These are phyloP conservation scores for Erodium moschatum DNA, from an alignment of 441 rosid genomes.

Conservation along the genomic window DNA sequence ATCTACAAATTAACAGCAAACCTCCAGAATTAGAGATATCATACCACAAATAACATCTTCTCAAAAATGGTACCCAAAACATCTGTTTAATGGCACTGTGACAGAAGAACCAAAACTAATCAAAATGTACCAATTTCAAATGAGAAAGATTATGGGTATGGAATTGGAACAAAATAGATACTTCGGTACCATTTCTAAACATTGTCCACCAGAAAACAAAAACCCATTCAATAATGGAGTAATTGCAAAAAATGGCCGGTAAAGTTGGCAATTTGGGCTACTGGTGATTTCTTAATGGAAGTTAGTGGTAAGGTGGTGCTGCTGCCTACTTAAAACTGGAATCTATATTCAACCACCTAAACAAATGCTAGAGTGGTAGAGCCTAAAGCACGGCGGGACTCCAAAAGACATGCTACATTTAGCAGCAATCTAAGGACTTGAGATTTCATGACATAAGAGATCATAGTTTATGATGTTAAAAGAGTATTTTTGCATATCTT, in stretches of 20 bases:
- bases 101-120: background rate
- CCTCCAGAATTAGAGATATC: background rate
- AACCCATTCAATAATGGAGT: background rate
- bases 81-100: background rate
- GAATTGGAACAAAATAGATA: too few relatives aligned
- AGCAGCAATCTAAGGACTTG: background rate
- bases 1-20: slow-evolving; percentile 34
- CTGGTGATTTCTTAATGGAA: background rate
- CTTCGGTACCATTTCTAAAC: background rate
- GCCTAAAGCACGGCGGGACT: too few relatives aligned
- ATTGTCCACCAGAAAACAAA: background rate
- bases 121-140: background rate
- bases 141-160: background rate
- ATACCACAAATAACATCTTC: background rate
- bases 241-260: background rate
- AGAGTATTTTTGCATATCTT: background rate
- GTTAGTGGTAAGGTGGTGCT: background rate
- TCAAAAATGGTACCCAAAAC: background rate
- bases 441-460: too few relatives aligned
- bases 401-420: background rate
- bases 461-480: too few relatives aligned
- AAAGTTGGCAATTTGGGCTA: background rate
- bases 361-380: too few relatives aligned
- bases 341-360: background rate
- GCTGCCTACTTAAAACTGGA: background rate